These are phyloP conservation scores for Alloascoidea africana DNA, from an alignment of 805 yeast genomes.

Conservation along the genomic window DNA sequence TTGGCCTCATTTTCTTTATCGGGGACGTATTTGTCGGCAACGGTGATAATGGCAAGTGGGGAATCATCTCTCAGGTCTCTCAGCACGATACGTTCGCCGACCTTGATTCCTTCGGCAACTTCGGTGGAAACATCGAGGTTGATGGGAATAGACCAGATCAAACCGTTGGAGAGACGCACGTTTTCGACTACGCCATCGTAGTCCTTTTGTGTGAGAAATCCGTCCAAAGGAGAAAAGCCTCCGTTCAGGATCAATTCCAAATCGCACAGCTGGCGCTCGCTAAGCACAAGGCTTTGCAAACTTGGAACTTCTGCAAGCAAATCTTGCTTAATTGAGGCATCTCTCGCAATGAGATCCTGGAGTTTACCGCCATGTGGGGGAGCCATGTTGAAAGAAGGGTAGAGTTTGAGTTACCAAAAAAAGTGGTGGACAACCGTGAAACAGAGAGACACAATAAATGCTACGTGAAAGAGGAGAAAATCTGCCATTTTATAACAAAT, in stretches of 20 bases:
- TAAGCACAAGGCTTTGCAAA: conserved; percentile 31
- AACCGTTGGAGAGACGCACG: conserved; percentile 60
- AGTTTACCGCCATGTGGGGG: conserved; percentile 88
- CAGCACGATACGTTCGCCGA: conserved; percentile 54
- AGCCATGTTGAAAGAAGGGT: too few species aligned
- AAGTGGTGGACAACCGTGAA: too few species aligned
- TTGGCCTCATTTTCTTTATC: conserved; percentile 69
- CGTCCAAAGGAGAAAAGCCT: conserved; percentile 81
- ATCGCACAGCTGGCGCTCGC: conserved; percentile 88
- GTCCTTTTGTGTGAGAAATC: conserved; percentile 55
- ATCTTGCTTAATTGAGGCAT: conserved; percentile 38
- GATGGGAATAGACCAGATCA: conserved; percentile 87
- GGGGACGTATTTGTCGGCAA: conserved; percentile 69
- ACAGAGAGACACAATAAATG: too few species aligned
- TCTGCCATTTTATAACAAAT: too few species aligned
- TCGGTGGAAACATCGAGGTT: conserved; percentile 59
- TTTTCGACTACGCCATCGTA: conserved; percentile 50
- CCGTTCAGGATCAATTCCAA: conserved; percentile 84
- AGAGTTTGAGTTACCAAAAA: too few species aligned
- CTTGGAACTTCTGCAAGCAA: conserved; percentile 43
- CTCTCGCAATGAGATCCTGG: conserved; percentile 77
- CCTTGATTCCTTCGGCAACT: conserved; percentile 27
- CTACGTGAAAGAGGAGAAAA: too few species aligned
- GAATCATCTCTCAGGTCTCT: conserved; percentile 71
- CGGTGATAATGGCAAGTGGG: conserved; percentile 68